Evolutionary conservation across 768 basidiomycete species (phyloP), one percentile per base, ranked within the genome.

Genomic region (Plicaturopsis crispa): DNA sequence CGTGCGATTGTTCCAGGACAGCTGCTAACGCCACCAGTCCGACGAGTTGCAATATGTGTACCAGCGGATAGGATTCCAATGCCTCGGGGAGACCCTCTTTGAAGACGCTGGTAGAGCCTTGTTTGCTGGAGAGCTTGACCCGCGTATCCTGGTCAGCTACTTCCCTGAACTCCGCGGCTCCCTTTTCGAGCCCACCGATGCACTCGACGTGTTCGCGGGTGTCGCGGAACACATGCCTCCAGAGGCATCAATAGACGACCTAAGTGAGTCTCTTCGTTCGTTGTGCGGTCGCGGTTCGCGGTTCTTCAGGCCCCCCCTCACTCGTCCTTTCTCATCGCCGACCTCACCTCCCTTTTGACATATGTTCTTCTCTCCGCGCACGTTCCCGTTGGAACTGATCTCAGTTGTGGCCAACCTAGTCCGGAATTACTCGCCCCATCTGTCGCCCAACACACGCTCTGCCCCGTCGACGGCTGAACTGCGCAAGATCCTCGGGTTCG

Each of bases 351-450:
- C 44, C 45, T 42, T 42, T 53, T 49, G 45, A 42, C 41, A 40
- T 45, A 22, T 46, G 48, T 39, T 57, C 51, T 47, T 54, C 41
- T 53, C 47, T 50, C 46, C 52, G 49, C 60, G n/a, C n/a, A n/a
- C n/a, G n/a, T n/a, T n/a, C 66, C 49, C 45, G 57, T 69, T 72
- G 69, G 74, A 73, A 78, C 82, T 85, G 76, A 84, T 44, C 63
- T 53, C 66, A 92, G 91, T 92, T 74, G 73, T 73, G 60, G 73
- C 69, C 51, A 88, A 90, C 72, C 67, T 93, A 85, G 86, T 89
- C 70, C 73, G 76, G 69, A 91, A 92, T 54, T 92, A 93, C 57
- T 86, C 85, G 31, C 90, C 91, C 12, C 83, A 92, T 62, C 72
- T 94, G 48, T 59, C 75, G 18, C 84, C 79, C 14, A 69, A 77